These are phyloP conservation scores for Phialophora expanda DNA, from an alignment of 2,329 filamentous ascomycete genomes.

Conservation along the genomic window DNA sequence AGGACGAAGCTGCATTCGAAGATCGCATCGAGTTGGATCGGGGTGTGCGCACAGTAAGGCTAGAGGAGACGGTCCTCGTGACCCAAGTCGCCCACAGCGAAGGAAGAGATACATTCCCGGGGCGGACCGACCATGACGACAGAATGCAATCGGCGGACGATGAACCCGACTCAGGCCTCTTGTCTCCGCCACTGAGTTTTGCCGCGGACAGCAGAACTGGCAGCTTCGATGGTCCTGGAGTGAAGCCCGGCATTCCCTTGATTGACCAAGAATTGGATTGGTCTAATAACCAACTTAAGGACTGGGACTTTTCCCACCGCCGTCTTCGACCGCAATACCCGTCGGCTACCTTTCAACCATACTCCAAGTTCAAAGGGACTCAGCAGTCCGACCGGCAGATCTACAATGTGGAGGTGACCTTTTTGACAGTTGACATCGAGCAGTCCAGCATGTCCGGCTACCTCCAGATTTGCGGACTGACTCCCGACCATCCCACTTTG, in stretches of 20 bases:
- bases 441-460: conserved; percentile 96
- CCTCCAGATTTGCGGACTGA: conserved; percentile 94
- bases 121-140: neutral
- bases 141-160: neutral
- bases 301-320: conserved; percentile 37
- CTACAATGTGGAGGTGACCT: conserved; percentile 95
- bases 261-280: conserved; percentile 37
- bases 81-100: neutral
- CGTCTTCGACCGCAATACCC: conserved; percentile 70
- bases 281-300: conserved; percentile 21
- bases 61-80: neutral
- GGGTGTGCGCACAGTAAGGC: neutral
- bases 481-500: conserved; percentile 93
- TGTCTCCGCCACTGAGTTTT: conserved; percentile 14
- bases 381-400: conserved; percentile 91
- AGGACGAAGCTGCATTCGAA: conserved; percentile 6
- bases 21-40: conserved; percentile 17
- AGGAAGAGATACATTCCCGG: neutral
- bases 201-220: conserved; percentile 8
- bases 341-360: conserved; percentile 83
- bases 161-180: conserved; percentile 2
- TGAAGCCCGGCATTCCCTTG: conserved; percentile 24
- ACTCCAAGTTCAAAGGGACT: conserved; percentile 85
- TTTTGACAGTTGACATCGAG: conserved; percentile 92
- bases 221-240: conserved; percentile 1